Base-by-base conservation (phyloP, 1,284 basidiomycete species). In the Moesziomyces globuligerus region DNA sequence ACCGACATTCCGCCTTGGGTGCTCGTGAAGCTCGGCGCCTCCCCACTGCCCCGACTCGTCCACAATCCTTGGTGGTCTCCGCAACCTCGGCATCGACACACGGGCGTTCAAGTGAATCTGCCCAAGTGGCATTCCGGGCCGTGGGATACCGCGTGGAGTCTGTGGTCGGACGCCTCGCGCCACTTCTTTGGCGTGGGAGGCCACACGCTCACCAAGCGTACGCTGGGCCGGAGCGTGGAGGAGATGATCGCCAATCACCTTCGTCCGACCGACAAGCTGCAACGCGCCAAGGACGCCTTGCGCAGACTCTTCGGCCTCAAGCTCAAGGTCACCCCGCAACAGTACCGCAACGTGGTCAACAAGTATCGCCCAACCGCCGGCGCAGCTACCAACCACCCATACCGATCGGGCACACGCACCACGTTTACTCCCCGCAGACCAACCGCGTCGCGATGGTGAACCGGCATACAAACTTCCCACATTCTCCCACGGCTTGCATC, bases 271-370 rank as follows among this genome's bases (percentile, higher is more conserved):
- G 42, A 24, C 15, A 54, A 50, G 55, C 7, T 15, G 10, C 61
- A 65, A n/a, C 36, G 43, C 23, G 1, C 49, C n/a, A 53, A 65
- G 41, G 61, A 65, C 34, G n/a, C 42, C 2, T 46, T 24, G 25
- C 28, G 38, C 9, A 28, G n/a, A 53, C 46, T 10, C 24, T 40
- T 7, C 24, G 47, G 32, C 4, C 32, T 34, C 9, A 38, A 25
- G 11, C 24, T 65, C 28, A 49, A 53, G 20, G 50, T 58, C 1
- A 49, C 38, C 0, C 17, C 3, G 0, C 4, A 42, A 4, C 61
- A 65, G 38, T 13, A 11, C 3, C 25, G 43, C 1, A 9, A 21
- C 21, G 48, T 59, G 13, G 47, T 26, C 17, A 29, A 21, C 10
- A 66, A 48, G 44, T 58, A 59, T 13, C 6, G 23, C 32, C 26